Conservation (phyloP, 176 grass and related monocot species). For the Oryza brachyantha region DNA sequence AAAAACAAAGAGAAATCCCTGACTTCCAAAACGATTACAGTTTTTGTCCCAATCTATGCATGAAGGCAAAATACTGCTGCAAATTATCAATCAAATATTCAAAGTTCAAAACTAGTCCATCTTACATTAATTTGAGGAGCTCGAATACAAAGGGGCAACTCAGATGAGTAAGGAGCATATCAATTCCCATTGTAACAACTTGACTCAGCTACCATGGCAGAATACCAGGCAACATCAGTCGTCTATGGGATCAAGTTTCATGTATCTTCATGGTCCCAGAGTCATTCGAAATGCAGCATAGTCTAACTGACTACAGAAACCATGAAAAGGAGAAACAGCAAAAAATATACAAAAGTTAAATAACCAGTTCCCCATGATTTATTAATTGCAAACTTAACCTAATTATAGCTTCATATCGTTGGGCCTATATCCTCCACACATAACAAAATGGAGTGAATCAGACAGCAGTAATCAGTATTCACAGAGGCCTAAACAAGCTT, state of each 20-base stretch:
- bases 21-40: neutral
- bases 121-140: neutral
- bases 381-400: neutral
- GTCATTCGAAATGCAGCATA: neutral
- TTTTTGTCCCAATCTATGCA: neutral
- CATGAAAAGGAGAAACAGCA: neutral
- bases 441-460: slow-evolving; percentile 52
- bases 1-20: neutral
- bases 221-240: slow-evolving; percentile 51
- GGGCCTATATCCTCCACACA: too few species aligned
- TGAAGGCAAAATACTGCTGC: neutral
- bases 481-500: slow-evolving; percentile 49
- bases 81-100: neutral
- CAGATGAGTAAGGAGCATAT: slow-evolving; percentile 86
- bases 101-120: neutral
- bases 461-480: slow-evolving; percentile 39
- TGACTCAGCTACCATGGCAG: slow-evolving; percentile 51
- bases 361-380: neutral
- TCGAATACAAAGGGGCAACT: slow-evolving; percentile 40
- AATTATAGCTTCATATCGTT: neutral
- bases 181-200: slow-evolving; percentile 41
- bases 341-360: slow-evolving; percentile 6
- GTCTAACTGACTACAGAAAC: neutral
- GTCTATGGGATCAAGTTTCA: slow-evolving; percentile 39
- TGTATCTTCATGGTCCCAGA: slow-evolving; percentile 62